Evolutionary conservation across 177 flowering plant genomes (phyloP), one percentile per base, ranked within the genome.

Genomic region (Vitis hybrid): DNA sequence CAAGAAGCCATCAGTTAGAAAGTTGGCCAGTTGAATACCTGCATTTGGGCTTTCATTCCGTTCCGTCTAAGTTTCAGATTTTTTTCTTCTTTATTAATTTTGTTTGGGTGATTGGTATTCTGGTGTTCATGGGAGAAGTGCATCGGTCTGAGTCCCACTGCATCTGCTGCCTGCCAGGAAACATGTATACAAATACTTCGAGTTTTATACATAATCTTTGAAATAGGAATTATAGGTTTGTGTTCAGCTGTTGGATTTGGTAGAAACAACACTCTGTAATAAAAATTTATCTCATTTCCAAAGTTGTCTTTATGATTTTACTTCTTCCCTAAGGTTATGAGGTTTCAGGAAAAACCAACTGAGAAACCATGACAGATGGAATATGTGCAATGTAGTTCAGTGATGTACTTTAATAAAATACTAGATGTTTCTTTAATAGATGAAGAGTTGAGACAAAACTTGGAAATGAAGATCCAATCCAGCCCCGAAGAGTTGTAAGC

Each of bases 141-240:
- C 61, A 49, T 39, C 55, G 57, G 45, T 39, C 18, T 6, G 48
- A 55, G 68, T 51, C 45, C 51, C 50, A 61, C 58, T 55, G 45
- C n/a, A 2, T 51, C 52, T 64, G 22, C 61, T 67, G 63, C 55
- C 16, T 68, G 39, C 55, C 51, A 58, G 66, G 33, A 45, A 68
- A 60, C 68, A 20, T 68, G 69, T 64, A 68, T 51, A 60, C 45
- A 22, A 69, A 39, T 56, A 52, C 77, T 18, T 49, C 51, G 67
- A 77, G 59, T 55, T 57, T 66, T 70, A 70, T 74, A 74, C 77
- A 71, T 62, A 64, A 60, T 57, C 20, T 58, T 72, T 51, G 20
- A 10, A n/a, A 65, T 76, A 76, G 75, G 56, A 71, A 57, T 72
- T 31, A 52, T 60, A 60, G 55, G 56, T 55, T 55, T 70, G 69